Percentiles rank a stretch among this genome's conserved stretches.
Conservation (phyloP, 768 basidiomycete genomes). For the Psilocybe sp. region DNA sequence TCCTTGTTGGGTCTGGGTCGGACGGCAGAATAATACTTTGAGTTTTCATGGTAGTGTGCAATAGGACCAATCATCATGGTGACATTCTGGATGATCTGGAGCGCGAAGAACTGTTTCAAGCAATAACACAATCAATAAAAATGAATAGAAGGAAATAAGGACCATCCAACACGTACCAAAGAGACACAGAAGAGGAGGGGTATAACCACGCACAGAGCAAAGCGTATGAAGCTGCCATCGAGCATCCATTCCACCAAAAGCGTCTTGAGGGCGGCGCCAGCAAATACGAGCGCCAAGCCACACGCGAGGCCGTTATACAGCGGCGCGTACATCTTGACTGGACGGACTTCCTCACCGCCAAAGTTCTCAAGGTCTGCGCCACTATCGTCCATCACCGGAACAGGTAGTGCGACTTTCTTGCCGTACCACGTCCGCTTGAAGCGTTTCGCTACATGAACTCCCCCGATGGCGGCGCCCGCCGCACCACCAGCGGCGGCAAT, state of each 20-base stretch:
- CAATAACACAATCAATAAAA: slow-evolving; percentile 15
- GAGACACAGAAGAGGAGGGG: slow-evolving; percentile 78
- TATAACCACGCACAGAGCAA: slow-evolving; percentile 55
- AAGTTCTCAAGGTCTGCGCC: slow-evolving; percentile 24
- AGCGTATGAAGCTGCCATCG: slow-evolving; percentile 59
- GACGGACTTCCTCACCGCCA: slow-evolving; percentile 18
- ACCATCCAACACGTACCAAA: slow-evolving; percentile 34
- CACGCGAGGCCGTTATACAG: slow-evolving; percentile 64
- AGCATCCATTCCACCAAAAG: slow-evolving; percentile 65
- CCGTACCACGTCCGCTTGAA: slow-evolving; percentile 62
- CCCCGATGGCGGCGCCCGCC: background rate
- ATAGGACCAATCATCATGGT: slow-evolving; percentile 79
- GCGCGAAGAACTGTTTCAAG: slow-evolving; percentile 61
- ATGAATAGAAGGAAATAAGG: slow-evolving; percentile 17
- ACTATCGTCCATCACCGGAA: slow-evolving; percentile 11
- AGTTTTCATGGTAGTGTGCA: slow-evolving; percentile 75
- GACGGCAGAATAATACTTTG: slow-evolving; percentile 74
- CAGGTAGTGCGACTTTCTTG: slow-evolving; percentile 35
- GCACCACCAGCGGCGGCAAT: background rate
- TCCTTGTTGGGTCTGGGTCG: slow-evolving; percentile 47
- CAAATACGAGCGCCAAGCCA: slow-evolving; percentile 61
- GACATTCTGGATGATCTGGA: slow-evolving; percentile 70
- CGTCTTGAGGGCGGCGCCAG: slow-evolving; percentile 61
- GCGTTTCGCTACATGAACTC: slow-evolving; percentile 12
- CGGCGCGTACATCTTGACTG: slow-evolving; percentile 54